Conservation (phyloP, 345 rosid genomes). For the Salix suchowensis region DNA sequence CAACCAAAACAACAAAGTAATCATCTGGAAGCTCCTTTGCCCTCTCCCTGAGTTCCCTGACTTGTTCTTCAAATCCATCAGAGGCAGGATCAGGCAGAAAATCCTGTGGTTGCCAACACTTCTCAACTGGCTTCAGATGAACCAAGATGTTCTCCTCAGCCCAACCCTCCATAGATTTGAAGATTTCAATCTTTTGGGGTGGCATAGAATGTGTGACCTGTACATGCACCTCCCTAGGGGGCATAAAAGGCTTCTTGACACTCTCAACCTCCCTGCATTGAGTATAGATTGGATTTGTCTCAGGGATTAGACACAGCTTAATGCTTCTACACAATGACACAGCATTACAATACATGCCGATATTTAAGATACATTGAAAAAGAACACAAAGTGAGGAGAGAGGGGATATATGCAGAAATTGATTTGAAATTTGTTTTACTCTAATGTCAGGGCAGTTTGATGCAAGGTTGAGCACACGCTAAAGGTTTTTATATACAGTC, state of each 20-base stretch:
- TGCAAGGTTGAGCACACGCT: too few species aligned
- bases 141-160: constrained; percentile 65
- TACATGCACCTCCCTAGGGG: constrained; percentile 72
- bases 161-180: constrained; percentile 83
- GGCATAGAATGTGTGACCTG: constrained; percentile 93
- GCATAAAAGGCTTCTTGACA: constrained; percentile 68
- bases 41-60: constrained; percentile 70
- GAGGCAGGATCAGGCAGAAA: constrained; percentile 83
- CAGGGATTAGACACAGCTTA: neutral
- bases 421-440: neutral
- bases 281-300: neutral
- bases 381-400: neutral
- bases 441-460: too few species aligned
- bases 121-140: constrained; percentile 81
- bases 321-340: neutral
- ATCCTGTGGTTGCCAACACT: constrained; percentile 93
- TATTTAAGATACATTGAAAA: neutral
- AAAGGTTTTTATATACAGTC: too few species aligned
- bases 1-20: constrained; percentile 74
- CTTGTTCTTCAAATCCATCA: constrained; percentile 78
- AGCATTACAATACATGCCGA: neutral
- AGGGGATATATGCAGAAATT: constrained; percentile 1
- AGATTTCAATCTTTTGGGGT: constrained; percentile 83
- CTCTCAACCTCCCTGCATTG: constrained; percentile 66
- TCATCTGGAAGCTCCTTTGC: constrained; percentile 83